Evolutionary conservation across 805 yeast species (phyloP).

Genomic region (Kazachstania africana): DNA sequence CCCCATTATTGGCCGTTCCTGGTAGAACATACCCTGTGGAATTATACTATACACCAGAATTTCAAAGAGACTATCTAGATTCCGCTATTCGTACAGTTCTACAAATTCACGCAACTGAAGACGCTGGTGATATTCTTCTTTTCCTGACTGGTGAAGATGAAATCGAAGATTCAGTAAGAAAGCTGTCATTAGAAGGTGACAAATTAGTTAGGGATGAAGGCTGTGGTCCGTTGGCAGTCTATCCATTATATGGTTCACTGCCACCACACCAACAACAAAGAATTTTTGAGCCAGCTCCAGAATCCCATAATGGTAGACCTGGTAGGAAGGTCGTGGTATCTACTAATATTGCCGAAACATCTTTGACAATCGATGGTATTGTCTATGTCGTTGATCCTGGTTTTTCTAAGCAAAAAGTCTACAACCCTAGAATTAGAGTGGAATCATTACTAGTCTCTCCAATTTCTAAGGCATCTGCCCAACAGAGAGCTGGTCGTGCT

Average conservation of each 20-base stretch:
- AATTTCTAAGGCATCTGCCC: slow-evolving; percentile 93
- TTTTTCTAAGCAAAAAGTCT: slow-evolving; percentile 90
- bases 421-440: slow-evolving; percentile 91
- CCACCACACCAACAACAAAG: slow-evolving; percentile 94
- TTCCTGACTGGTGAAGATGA: slow-evolving; percentile 96
- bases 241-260: slow-evolving; percentile 90
- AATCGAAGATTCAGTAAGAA: slow-evolving; percentile 92
- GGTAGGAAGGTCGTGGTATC: slow-evolving; percentile 89
- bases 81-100: slow-evolving; percentile 91
- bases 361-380: slow-evolving; percentile 93
- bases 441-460: slow-evolving; percentile 92
- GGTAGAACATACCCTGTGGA: slow-evolving; percentile 98
- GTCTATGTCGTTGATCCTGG: slow-evolving; percentile 98
- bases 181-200: slow-evolving; percentile 78
- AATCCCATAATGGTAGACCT: slow-evolving; percentile 68
- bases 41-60: slow-evolving; percentile 92
- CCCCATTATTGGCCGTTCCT: slow-evolving; percentile 92
- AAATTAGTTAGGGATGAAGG: slow-evolving; percentile 79
- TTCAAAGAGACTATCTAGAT: slow-evolving; percentile 87
- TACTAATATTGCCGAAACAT: slow-evolving; percentile 95
- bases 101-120: slow-evolving; percentile 95
- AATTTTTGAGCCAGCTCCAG: slow-evolving; percentile 84
- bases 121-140: slow-evolving; percentile 76
- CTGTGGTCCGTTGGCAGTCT: slow-evolving; percentile 81
- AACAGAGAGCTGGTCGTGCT: slow-evolving; percentile 99